Percentiles rank a stretch among this genome's conserved stretches.
These are phyloP conservation scores for Aspergillus intermedius DNA, from an alignment of 2,329 filamentous ascomycete genomes.

Conservation along the genomic window DNA sequence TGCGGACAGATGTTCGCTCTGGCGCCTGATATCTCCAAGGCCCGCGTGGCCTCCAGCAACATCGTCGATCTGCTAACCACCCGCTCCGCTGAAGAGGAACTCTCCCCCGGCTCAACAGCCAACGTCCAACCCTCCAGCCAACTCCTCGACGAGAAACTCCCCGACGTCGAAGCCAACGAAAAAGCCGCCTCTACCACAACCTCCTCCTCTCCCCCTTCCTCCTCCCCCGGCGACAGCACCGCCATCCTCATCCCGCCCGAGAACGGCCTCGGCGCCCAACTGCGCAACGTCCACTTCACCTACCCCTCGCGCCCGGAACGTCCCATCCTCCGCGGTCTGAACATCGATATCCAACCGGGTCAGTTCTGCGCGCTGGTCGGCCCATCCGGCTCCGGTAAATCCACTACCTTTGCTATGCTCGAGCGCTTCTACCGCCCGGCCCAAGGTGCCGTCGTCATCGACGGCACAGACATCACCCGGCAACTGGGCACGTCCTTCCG, in stretches of 20 bases:
- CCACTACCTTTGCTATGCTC: slow-evolving; percentile 54
- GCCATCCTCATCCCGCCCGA: slow-evolving; percentile 3
- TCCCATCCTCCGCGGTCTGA: slow-evolving; percentile 51
- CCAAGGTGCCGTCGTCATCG: slow-evolving; percentile 47
- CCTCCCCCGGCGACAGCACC: neutral
- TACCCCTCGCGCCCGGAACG: slow-evolving; percentile 59
- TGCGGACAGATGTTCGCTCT: slow-evolving; percentile 70
- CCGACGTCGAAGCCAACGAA: slow-evolving; percentile 20
- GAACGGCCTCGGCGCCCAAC: slow-evolving; percentile 45
- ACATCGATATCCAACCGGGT: slow-evolving; percentile 51
- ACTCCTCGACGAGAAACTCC: slow-evolving; percentile 17
- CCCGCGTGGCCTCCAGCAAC: slow-evolving; percentile 53
- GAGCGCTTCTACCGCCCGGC: slow-evolving; percentile 51
- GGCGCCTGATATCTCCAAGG: slow-evolving; percentile 64
- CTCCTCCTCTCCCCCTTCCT: neutral
- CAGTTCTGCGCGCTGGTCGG: slow-evolving; percentile 61
- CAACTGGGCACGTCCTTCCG: slow-evolving; percentile 35
- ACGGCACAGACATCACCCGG: slow-evolving; percentile 43
- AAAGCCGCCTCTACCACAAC: slow-evolving; percentile 3
- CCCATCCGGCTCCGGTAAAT: slow-evolving; percentile 61
- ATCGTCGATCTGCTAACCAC: slow-evolving; percentile 42
- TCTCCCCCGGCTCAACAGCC: slow-evolving; percentile 9
- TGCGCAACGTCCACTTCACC: slow-evolving; percentile 57
- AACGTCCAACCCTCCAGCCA: slow-evolving; percentile 6
- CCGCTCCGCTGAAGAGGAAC: slow-evolving; percentile 20